Evolutionary conservation across 2,329 filamentous ascomycete genomes (phyloP), one percentile per base, ranked within the genome.

Genomic region (Talaromyces marneffei): DNA sequence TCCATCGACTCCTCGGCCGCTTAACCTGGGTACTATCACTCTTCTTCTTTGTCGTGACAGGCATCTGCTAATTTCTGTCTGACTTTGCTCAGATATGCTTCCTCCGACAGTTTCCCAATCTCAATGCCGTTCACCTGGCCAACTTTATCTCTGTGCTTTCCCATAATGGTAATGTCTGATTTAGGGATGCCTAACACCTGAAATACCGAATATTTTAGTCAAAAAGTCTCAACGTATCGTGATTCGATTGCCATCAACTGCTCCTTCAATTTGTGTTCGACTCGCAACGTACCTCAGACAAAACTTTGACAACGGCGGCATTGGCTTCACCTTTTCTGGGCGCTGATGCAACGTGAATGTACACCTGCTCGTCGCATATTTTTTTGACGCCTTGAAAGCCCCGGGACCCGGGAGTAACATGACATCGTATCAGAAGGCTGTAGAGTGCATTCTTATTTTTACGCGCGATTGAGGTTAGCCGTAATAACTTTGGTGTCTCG

Each of bases 271-370:
- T 4, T 12, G 8, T 6, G 9, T 23, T 33, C 27, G 12, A 23
- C 20, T 14, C 1, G 4, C 42, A 50, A 64, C 74, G 65, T 66
- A 86, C 85, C 68, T 84, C 77, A 65, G 87, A 86, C 60, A 91
- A 75, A 4, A 90, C 74, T 39, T 82, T 78, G 54, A 85, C 75
- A 2, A 89, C 85, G 4, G 87, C 87, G 69, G 82, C 83, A 69
- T 91, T 91, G 4, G 88, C 84, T 69, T 89, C 85, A 14, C 87
- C 87, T 14, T 90, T 85, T 63, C 82, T 80, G 10, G 88, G 80
- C 65, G 82, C 85, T 0, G 86, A 87, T 0, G 87, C 75, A 2
- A 90, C 87, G 53, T 85, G 87, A 1, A 91, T 71, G 63, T 88
- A 83, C 52, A 91, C 80, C 2, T 75, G 76, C 6, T 83, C 79